Evolutionary conservation across 1,284 basidiomycete species (phyloP), one percentile per base, ranked within the genome.

Genomic region (Cryptococcus sp.): DNA sequence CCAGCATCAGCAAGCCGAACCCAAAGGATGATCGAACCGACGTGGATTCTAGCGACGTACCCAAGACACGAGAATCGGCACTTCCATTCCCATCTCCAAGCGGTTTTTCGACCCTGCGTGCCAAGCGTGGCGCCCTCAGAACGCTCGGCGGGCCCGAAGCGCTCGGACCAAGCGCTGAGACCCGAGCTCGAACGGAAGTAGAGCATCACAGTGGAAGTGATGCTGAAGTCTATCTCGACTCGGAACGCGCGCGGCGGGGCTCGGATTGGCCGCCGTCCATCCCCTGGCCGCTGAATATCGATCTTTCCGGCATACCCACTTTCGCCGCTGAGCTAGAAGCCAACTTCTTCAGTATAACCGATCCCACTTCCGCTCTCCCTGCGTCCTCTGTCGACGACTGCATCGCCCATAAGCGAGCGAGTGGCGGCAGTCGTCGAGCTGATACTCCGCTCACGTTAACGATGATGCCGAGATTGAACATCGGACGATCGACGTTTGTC

Each of bases 181-280:
- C 13, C 22, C 19, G 41, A 23, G 15, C 13, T 39, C 5, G 39
- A 43, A 23, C 30, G 30, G 50, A 39, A 38, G n/a, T n/a, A n/a
- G n/a, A n/a, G n/a, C n/a, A n/a, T n/a, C n/a, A n/a, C n/a, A n/a
- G n/a, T n/a, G 42, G n/a, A 13, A 10, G 8, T 7, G 15, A 50
- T 19, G 27, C 4, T 17, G 35, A 39, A 8, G 5, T 47, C 46
- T 15, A 11, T 25, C 22, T 47, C 22, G 48, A n/a, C 27, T 15
- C 25, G n/a, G 57, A 55, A 6, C 27, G 53, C 22, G 25, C 50
- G 27, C 39, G 57, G 22, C 35, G 57, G 30, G 57, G 57, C 20
- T 59, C 57, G 15, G 57, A 59, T 45, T 59, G 57, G 57, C 57
- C 57, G 11, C 57, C 57, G 40, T 54, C 57, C 23, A 16, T 46